Evolutionary conservation across 768 basidiomycete genomes (phyloP).

Genomic region (Rhodotorula babjevae): DNA sequence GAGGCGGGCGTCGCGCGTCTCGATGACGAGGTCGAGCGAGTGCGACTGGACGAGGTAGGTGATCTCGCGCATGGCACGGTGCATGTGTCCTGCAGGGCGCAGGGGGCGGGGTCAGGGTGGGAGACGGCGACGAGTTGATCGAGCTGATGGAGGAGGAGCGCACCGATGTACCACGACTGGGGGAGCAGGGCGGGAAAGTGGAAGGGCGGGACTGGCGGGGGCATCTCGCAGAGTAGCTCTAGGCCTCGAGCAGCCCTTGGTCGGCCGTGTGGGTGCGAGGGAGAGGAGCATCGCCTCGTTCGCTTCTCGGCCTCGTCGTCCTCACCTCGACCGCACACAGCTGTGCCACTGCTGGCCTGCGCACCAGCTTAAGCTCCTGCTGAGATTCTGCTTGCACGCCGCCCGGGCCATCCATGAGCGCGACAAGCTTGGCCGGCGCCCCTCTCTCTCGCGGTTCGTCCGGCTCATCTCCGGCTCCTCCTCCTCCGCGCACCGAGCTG

Average conservation of each 20-base stretch:
- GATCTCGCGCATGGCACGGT: conserved; percentile 40
- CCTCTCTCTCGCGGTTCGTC: conserved; percentile 32
- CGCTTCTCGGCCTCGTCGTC: too few relatives aligned
- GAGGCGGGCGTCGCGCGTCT: conserved; percentile 85
- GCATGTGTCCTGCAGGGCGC: conserved; percentile 43
- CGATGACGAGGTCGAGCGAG: conserved; percentile 84
- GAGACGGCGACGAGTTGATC: too few relatives aligned
- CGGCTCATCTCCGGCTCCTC: neutral
- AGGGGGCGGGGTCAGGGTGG: too few relatives aligned
- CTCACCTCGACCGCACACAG: neutral
- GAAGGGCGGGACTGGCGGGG: conserved; percentile 29
- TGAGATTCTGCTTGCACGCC: neutral
- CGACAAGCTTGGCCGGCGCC: conserved; percentile 26
- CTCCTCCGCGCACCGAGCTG: neutral
- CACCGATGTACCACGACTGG: conserved; percentile 36
- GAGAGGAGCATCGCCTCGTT: neutral
- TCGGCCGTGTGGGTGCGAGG: neutral
- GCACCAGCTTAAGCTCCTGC: neutral
- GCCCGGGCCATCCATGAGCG: neutral
- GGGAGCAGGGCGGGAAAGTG: conserved; percentile 34
- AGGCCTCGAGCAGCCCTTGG: too few relatives aligned
- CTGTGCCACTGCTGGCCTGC: neutral
- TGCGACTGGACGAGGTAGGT: conserved; percentile 46
- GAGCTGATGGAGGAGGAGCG: neutral
- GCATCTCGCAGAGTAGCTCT: neutral